Evolutionary conservation across 2,329 filamentous ascomycete genomes (phyloP), one percentile per base, ranked within the genome.

Genomic region (Scorias spongiosa): DNA sequence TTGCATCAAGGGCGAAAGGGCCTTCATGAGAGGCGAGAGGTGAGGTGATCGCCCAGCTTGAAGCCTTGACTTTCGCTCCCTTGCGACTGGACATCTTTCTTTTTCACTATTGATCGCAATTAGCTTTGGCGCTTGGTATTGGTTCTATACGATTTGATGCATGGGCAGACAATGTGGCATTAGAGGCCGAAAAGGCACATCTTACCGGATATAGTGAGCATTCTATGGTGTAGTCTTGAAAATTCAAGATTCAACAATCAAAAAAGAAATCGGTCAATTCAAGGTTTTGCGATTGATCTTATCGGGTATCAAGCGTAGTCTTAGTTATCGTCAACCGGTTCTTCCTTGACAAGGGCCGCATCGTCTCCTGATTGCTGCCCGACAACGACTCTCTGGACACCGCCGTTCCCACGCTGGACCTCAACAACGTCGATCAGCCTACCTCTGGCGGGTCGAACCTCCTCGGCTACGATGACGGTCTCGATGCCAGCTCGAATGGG

Each of bases 381-480:
- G 20, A 59, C 55, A 15, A 54, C 49, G 11, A 57, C 55, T 34
- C 44, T 52, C 26, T 48, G 48, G 32, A 18, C 48, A 10, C 52
- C 56, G 29, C 57, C 57, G 5, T 46, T 55, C 26, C 60, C 60
- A 34, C 59, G 55, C 48, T 63, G 59, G 10, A 63, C 52, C 56
- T 67, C 48, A 10, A 70, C 58, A 8, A 67, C 60, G 46, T 68
- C 61, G 1, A 68, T 59, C 14, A 54, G 49, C 40, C 50, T 56
- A 1, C 68, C 64, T 10, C 58, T 59, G n/a, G 56, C 57, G 46
- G 67, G 65, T 39, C 61, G 64, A 8, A 94, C 77, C 37, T 83
- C 77, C 45, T 74, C 66, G 0, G 89, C 87, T 42, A 78, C 61
- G 6, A 91, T 71, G 1, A 95, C 76, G 3, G 88, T 96, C 67